Evolutionary conservation across 176 grass and related monocot genomes (phyloP).

Genomic region (Oryza meridionalis): DNA sequence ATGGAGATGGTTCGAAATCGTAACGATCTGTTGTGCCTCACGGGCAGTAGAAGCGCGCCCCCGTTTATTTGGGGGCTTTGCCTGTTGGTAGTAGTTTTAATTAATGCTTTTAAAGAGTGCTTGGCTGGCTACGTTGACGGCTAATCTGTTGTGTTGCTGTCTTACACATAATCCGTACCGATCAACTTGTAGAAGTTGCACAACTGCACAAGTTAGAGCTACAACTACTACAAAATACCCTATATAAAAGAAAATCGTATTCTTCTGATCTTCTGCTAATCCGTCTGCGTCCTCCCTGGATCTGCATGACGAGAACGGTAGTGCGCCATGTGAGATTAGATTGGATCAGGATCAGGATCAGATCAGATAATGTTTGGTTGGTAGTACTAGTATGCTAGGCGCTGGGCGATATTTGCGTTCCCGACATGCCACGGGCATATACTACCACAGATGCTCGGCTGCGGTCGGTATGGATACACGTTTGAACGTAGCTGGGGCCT

Average conservation of each 20-base stretch:
- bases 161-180: too few species aligned
- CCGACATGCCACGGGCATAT: background rate
- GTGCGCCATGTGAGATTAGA: constrained; percentile 2
- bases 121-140: background rate
- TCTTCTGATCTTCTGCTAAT: background rate
- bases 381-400: background rate
- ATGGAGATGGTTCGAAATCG: background rate
- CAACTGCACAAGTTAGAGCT: too few species aligned
- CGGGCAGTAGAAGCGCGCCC: background rate
- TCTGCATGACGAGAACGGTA: background rate
- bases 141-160: background rate
- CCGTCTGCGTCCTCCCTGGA: background rate
- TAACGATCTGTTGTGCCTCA: background rate
- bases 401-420: background rate
- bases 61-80: background rate
- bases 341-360: background rate
- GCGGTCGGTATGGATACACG: constrained; percentile 6
- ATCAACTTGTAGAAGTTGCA: too few species aligned
- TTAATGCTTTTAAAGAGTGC: background rate
- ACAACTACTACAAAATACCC: background rate
- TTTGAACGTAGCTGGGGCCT: background rate
- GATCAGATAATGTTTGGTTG: constrained; percentile 5
- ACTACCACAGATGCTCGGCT: background rate
- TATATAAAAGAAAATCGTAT: background rate
- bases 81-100: background rate